Percentiles rank a stretch among this genome's conserved stretches.
Conservation (phyloP, 805 yeast genomes). For the Novakomyces olei region DNA sequence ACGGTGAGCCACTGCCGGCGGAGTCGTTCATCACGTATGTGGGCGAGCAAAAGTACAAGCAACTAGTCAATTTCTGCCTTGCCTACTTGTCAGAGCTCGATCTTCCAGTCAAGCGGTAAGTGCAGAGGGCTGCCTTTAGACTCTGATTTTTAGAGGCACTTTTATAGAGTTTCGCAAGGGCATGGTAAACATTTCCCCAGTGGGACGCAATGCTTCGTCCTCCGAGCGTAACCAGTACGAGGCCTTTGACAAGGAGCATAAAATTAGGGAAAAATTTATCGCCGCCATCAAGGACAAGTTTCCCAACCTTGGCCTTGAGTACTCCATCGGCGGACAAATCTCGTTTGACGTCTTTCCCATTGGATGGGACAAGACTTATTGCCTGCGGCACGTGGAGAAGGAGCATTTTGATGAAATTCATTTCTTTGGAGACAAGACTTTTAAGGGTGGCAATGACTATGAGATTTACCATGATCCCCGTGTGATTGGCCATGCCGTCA, state of each 20-base stretch:
- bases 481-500: constrained; percentile 90
- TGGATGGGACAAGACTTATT: constrained; percentile 99
- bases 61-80: constrained; percentile 65
- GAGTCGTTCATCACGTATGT: constrained; percentile 90
- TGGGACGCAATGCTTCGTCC: constrained; percentile 94
- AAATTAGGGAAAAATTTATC: constrained; percentile 69
- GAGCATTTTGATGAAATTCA: constrained; percentile 78
- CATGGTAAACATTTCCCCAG: constrained; percentile 94
- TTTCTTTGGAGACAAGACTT: constrained; percentile 96
- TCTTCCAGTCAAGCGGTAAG: constrained; percentile 88
- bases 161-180: constrained; percentile 98
- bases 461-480: constrained; percentile 83
- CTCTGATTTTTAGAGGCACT: no score
- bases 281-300: constrained; percentile 63
- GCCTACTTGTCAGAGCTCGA: constrained; percentile 69
- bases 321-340: constrained; percentile 98
- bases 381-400: constrained; percentile 70
- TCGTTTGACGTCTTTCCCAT: constrained; percentile 99
- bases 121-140: no score
- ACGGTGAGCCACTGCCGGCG: constrained; percentile 69
- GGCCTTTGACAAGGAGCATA: constrained; percentile 54
- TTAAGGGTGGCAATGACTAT: constrained; percentile 91
- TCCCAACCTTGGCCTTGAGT: constrained; percentile 67
- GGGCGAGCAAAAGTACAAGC: constrained; percentile 85
- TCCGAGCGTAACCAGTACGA: constrained; percentile 86